A percentile compares a stretch with the other conserved stretches of the same genome.
Conservation (phyloP, 1,139 yeast genomes). For the Suhomyces anneliseae region DNA sequence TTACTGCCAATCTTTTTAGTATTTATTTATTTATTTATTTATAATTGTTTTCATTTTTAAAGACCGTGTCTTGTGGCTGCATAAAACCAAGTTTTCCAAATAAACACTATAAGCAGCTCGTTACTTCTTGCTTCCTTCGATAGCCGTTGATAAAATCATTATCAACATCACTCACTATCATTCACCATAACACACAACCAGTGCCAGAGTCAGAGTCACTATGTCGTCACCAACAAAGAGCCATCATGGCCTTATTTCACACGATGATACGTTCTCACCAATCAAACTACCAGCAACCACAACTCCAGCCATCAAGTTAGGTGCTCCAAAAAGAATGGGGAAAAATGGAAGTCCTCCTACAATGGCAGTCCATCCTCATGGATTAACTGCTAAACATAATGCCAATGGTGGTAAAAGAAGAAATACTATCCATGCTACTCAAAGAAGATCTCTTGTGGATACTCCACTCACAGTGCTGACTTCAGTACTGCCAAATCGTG, state of each 20-base stretch:
- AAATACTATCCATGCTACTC: slow-evolving; percentile 25
- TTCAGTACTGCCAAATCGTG: slow-evolving; percentile 1
- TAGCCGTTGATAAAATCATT: too few species aligned
- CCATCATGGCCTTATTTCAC: neutral
- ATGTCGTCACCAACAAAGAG: slow-evolving; percentile 9
- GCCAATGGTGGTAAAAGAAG: slow-evolving; percentile 16
- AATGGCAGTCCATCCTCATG: slow-evolving; percentile 47
- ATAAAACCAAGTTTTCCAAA: too few species aligned
- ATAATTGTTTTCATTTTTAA: too few species aligned
- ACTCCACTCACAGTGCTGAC: slow-evolving; percentile 10
- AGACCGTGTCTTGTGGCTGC: neutral
- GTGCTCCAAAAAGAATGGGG: slow-evolving; percentile 9
- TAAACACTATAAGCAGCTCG: too few species aligned
- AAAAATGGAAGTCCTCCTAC: slow-evolving; percentile 16
- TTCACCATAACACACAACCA: neutral
- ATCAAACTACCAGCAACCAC: slow-evolving; percentile 15
- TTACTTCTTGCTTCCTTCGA: too few species aligned
- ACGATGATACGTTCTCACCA: slow-evolving; percentile 18
- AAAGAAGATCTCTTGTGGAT: slow-evolving; percentile 13
- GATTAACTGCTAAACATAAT: slow-evolving; percentile 39
- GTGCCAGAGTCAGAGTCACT: neutral
- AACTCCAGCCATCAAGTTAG: slow-evolving; percentile 3
- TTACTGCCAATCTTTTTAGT: neutral
- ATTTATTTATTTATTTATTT: too few species aligned
- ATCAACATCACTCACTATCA: neutral